Evolutionary conservation across 306 rosid genomes (phyloP).

Genomic region (Rosa multiflora): DNA sequence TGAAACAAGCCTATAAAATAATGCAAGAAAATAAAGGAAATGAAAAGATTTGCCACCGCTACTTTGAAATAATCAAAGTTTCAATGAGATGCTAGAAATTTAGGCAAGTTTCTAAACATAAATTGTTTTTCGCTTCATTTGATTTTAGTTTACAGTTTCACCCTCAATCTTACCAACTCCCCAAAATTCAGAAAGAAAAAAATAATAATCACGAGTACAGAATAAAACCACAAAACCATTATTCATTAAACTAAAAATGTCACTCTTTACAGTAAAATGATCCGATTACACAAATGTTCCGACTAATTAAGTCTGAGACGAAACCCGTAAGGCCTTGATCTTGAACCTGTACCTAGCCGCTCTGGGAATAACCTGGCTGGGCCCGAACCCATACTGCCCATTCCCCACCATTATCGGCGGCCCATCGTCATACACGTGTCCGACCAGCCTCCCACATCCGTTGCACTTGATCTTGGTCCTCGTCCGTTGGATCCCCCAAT

Average conservation of each 20-base stretch:
- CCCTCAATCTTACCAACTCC: too few species aligned
- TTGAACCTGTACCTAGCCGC: constrained; percentile 79
- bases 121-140: too few species aligned
- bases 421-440: constrained; percentile 83
- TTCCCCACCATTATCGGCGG: constrained; percentile 63
- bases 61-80: too few species aligned
- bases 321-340: constrained; percentile 68
- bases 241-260: background rate
- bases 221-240: background rate
- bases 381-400: constrained; percentile 83
- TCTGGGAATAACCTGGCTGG: constrained; percentile 88
- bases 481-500: constrained; percentile 91
- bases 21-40: too few species aligned
- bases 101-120: too few species aligned
- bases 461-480: constrained; percentile 81
- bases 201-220: background rate
- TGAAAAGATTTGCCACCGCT: too few species aligned
- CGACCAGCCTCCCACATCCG: constrained; percentile 48
- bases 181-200: background rate
- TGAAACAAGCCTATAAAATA: too few species aligned
- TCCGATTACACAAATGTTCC: background rate
- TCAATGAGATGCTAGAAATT: too few species aligned
- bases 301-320: constrained; percentile 22
- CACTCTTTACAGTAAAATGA: constrained; percentile 3
- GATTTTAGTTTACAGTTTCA: too few species aligned